Conservation (phyloP, 345 rosid species). For the Gossypium arboreum region DNA sequence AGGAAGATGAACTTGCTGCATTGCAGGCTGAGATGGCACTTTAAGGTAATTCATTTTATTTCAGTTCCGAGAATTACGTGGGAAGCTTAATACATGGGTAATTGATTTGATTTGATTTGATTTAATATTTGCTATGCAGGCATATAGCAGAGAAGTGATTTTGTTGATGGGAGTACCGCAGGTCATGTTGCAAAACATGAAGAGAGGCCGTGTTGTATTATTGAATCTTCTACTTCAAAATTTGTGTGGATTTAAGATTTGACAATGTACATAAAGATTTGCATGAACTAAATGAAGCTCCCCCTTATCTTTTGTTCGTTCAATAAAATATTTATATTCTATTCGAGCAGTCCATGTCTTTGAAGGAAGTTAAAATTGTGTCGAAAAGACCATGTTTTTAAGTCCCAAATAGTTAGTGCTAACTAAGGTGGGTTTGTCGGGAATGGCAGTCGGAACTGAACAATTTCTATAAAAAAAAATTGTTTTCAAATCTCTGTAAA, state of each 20-base stretch:
- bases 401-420: no score
- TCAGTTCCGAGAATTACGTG: not conserved
- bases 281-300: constrained; percentile 19
- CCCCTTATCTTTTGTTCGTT: not conserved
- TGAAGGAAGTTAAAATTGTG: no score
- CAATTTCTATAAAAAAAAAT: no score
- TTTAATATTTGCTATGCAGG: not conserved
- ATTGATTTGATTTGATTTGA: not conserved
- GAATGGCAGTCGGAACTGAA: no score
- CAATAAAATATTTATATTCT: not conserved
- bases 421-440: no score
- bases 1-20: constrained; percentile 95
- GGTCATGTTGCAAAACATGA: constrained; percentile 16
- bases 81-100: not conserved
- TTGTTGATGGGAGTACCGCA: constrained; percentile 14
- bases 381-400: no score
- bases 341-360: not conserved
- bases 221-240: constrained; percentile 17
- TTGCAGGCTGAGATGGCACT: constrained; percentile 98
- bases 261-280: constrained; percentile 44
- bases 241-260: constrained; percentile 32
- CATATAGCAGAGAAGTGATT: not conserved
- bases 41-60: constrained; percentile 27
- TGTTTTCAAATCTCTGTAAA: no score
- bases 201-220: constrained; percentile 22